Base-by-base conservation (phyloP, 345 rosid species). In the Syzygium jambos region DNA sequence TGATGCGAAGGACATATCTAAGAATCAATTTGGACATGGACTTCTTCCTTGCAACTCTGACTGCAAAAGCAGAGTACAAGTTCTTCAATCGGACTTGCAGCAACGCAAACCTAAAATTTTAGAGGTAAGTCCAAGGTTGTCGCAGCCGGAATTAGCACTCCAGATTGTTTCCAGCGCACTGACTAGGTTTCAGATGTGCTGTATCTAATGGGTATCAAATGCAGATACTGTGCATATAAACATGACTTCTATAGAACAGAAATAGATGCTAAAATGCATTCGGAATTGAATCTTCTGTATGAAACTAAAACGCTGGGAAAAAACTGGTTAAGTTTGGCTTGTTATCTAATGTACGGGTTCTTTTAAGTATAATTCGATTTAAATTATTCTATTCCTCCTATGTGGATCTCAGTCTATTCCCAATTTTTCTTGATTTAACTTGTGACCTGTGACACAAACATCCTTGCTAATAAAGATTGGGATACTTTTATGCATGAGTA, bases 1-100 rank as follows among this genome's bases (percentile, higher is more conserved):
- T 87, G 93, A 95, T 90, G 97, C 94, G 51, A 95, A 93, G 91
- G 97, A 93, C 85, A 89, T 93, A 85, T 87, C 92, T 5, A 95
- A 94, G 91, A 93, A 90, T 84, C 98, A 93, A 46, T 95, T 96
- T 85, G 99, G 99, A 63, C 89, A 90, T 61, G 95, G 97, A 56
- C 95, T 97, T 88, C 94, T 96, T 90, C 93, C 95, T 86, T 96
- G 99, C 87, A 92, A 91, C 93, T 91, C 96, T 43, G 90, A 83
- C 84, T 97, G 98, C 92, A 95, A 90, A 93, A 94, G 93, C 85
- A 96, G 94, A 89, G 49, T 86, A 54, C 92, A 89, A 91, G 93
- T 85, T 89, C 89, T 91, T 56, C 94, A 94, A 78, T 91, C 94
- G 25, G 95, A 93, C 49, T 90, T 96, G 89, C 93, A 95, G 82